A percentile compares a stretch with the other conserved stretches of the same genome.
Evolutionary conservation across 225 moss, liverwort and hornwort genomes (phyloP).

Genomic region (Marchantia polymorpha): DNA sequence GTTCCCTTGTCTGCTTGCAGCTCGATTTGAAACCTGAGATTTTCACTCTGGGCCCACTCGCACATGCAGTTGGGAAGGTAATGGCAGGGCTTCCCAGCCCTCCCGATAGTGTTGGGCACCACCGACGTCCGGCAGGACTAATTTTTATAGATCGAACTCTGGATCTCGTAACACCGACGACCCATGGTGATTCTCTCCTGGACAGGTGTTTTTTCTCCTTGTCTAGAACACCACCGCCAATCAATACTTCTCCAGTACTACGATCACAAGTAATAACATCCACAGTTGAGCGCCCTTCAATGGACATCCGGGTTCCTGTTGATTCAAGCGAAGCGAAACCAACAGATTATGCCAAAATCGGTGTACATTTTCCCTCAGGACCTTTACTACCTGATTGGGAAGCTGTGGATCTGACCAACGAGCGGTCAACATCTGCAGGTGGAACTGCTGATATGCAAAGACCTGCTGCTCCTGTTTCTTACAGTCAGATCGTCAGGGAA

Average conservation of each 20-base stretch:
- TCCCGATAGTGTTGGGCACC: slow-evolving; percentile 58
- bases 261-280: slow-evolving; percentile 18
- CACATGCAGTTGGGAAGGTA: slow-evolving; percentile 79
- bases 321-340: slow-evolving; percentile 38
- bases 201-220: slow-evolving; percentile 71
- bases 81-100: slow-evolving; percentile 82
- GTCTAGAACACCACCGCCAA: slow-evolving; percentile 42
- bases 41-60: slow-evolving; percentile 83
- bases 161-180: slow-evolving; percentile 77
- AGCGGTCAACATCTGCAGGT: neutral
- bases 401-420: neutral
- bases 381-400: slow-evolving; percentile 36
- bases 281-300: slow-evolving; percentile 56
- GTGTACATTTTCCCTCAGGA: slow-evolving; percentile 56
- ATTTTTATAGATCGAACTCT: slow-evolving; percentile 77
- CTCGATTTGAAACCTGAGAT: slow-evolving; percentile 88
- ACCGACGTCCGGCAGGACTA: slow-evolving; percentile 72
- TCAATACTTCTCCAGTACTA: neutral
- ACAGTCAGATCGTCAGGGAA: slow-evolving; percentile 9
- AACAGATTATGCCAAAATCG: slow-evolving; percentile 11
- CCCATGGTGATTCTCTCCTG: slow-evolving; percentile 78
- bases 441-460: neutral
- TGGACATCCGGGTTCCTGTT: slow-evolving; percentile 68
- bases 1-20: slow-evolving; percentile 50
- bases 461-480: neutral